Conservation (phyloP, 331 rosid species). For the Cydonia oblonga region DNA sequence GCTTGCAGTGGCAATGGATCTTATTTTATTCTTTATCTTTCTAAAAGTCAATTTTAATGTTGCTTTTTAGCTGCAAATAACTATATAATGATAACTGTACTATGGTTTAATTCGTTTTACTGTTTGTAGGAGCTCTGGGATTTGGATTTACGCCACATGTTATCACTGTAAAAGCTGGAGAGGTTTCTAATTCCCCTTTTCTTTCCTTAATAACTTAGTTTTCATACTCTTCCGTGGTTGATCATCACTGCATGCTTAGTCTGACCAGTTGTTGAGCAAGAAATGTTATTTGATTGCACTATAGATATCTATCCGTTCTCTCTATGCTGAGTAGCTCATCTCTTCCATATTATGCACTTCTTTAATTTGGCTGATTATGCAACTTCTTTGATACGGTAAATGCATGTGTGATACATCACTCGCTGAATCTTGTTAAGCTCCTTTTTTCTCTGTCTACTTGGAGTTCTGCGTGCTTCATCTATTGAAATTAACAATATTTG, state of each 20-base stretch:
- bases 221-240: background rate
- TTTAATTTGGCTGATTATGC: background rate
- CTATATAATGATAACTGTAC: background rate
- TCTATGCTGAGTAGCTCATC: background rate
- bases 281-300: background rate
- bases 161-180: constrained; percentile 64
- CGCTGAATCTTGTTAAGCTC: background rate
- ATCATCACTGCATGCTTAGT: background rate
- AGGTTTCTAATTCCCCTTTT: constrained; percentile 26
- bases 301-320: background rate
- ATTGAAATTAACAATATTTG: background rate
- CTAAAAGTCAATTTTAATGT: background rate
- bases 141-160: constrained; percentile 43
- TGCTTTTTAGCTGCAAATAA: too few species aligned
- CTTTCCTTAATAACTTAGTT: background rate
- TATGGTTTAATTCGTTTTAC: background rate
- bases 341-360: background rate
- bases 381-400: background rate
- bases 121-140: constrained; percentile 40
- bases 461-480: background rate
- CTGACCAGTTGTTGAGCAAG: background rate
- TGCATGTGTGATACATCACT: background rate
- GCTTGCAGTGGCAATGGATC: background rate
- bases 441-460: background rate
- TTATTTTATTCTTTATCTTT: background rate